These are phyloP conservation scores for Fusarium buharicum DNA, from an alignment of 2,329 filamentous ascomycete genomes.

Conservation along the genomic window DNA sequence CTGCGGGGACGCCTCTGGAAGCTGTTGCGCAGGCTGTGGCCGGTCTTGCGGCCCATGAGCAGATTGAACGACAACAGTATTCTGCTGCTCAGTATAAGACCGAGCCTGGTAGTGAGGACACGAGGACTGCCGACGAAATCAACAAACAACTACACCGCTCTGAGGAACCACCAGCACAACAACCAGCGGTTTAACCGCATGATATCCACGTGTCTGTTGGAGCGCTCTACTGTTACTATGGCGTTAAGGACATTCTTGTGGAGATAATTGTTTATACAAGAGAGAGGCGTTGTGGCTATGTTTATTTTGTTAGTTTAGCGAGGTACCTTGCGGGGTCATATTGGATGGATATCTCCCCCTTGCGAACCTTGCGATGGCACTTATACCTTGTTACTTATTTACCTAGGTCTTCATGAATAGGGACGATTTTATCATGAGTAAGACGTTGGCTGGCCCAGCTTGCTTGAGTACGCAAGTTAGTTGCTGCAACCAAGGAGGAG, in stretches of 20 bases:
- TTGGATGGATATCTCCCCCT: no score
- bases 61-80: slow-evolving; percentile 52
- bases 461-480: neutral
- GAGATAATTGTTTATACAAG: slow-evolving; percentile 29
- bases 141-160: slow-evolving; percentile 64
- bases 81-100: slow-evolving; percentile 51
- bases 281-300: slow-evolving; percentile 42
- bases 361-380: slow-evolving; percentile 5
- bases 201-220: slow-evolving; percentile 27
- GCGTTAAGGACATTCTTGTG: slow-evolving; percentile 39
- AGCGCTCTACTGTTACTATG: slow-evolving; percentile 24
- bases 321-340: slow-evolving; percentile 5
- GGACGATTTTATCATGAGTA: slow-evolving; percentile 9
- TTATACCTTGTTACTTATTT: slow-evolving; percentile 16
- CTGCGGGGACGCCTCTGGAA: slow-evolving; percentile 56
- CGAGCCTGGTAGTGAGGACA: slow-evolving; percentile 55
- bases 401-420: neutral
- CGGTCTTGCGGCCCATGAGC: slow-evolving; percentile 56
- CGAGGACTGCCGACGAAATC: slow-evolving; percentile 63
- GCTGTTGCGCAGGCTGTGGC: slow-evolving; percentile 63
- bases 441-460: slow-evolving; percentile 4
- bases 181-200: slow-evolving; percentile 36
- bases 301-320: slow-evolving; percentile 16
- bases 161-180: slow-evolving; percentile 45
- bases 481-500: neutral